These are phyloP conservation scores for Lactarius sanguifluus DNA, from an alignment of 768 basidiomycete genomes.

Conservation along the genomic window DNA sequence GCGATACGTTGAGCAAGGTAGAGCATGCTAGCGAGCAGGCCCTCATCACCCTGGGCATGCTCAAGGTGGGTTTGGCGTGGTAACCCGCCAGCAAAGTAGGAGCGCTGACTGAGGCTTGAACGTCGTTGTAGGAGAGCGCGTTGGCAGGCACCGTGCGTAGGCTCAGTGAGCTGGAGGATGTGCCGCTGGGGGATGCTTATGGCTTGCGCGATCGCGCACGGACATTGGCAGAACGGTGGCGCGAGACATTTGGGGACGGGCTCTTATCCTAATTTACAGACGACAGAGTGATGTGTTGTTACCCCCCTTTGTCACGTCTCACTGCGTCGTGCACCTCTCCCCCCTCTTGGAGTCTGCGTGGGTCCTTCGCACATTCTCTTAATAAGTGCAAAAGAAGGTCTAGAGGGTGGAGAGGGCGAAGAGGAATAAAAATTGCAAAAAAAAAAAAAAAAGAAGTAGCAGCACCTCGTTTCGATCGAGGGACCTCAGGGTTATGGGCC, in stretches of 20 bases:
- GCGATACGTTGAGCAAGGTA: constrained; percentile 2
- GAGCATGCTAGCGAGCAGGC: constrained; percentile 4
- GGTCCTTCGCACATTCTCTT: not conserved
- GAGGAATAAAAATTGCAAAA: not conserved
- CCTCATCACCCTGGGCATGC: not conserved
- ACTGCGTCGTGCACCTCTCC: not conserved
- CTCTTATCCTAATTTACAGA: constrained; percentile 16
- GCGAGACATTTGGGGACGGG: constrained; percentile 18
- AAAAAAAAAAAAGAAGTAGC: constrained; percentile 27
- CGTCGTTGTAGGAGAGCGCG: constrained; percentile 16
- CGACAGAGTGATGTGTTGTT: constrained; percentile 8
- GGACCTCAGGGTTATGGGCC: constrained; percentile 38
- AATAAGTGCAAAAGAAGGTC: not conserved
- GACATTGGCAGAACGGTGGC: constrained; percentile 17
- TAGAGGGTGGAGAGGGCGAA: not conserved
- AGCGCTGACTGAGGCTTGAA: not conserved
- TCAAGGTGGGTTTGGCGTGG: constrained; percentile 13
- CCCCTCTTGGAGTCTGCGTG: not conserved
- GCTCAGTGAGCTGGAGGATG: constrained; percentile 15
- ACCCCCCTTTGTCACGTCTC: not conserved
- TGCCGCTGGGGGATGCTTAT: constrained; percentile 16
- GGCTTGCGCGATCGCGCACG: constrained; percentile 19
- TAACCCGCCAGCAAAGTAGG: not conserved
- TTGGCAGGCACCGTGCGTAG: constrained; percentile 22
- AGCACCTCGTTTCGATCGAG: constrained; percentile 38